These are phyloP conservation scores for Volvox reticuliferus DNA, from an alignment of 139 green algal genomes.

Conservation along the genomic window DNA sequence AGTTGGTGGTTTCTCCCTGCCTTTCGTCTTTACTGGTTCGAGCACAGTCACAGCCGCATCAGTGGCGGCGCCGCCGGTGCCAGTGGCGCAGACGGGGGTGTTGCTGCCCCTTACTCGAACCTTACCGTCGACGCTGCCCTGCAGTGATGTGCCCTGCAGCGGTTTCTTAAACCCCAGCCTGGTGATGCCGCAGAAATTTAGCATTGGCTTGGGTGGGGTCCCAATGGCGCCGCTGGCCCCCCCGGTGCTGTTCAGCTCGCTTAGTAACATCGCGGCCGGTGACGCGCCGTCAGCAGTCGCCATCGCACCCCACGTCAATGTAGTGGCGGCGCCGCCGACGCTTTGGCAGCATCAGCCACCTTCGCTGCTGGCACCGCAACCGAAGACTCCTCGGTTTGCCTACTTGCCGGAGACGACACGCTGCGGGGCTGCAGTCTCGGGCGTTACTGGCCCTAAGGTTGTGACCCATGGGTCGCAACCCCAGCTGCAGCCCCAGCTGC, in stretches of 20 bases:
- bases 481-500: background rate
- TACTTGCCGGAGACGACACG: background rate
- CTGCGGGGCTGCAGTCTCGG: background rate
- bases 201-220: no score
- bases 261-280: background rate
- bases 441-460: no score
- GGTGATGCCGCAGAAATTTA: background rate
- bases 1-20: background rate
- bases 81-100: background rate
- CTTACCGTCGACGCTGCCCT: background rate
- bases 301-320: background rate
- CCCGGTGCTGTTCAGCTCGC: background rate
- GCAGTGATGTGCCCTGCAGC: background rate
- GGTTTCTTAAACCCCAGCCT: background rate
- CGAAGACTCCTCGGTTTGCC: background rate
- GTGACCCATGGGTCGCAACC: no score
- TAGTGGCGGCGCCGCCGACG: background rate
- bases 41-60: no score
- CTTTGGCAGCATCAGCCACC: background rate
- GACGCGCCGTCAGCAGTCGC: background rate
- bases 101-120: no score
- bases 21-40: background rate
- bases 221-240: background rate
- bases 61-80: background rate
- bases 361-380: background rate